phyloP scores from a whole-genome alignment of 768 basidiomycete genomes.

The Gymnopilus dilepis region DNA sequence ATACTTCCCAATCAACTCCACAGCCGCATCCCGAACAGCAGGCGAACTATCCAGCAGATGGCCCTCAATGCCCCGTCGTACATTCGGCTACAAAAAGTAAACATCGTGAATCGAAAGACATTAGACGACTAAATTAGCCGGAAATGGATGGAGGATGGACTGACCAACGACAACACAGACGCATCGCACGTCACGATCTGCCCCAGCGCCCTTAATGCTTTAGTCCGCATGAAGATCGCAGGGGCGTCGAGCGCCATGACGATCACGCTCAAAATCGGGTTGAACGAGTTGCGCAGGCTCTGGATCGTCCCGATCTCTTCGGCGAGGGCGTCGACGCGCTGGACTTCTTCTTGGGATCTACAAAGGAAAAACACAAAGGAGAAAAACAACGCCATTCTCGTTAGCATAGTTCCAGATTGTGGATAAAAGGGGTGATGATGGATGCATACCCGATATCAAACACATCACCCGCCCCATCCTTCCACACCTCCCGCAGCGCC shows the following conservation, averaged over 20 bases:
- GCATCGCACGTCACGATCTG: conserved; percentile 91
- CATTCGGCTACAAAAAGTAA: conserved; percentile 57
- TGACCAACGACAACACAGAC: conserved; percentile 74
- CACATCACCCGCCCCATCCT: conserved; percentile 67
- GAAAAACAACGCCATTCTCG: background rate
- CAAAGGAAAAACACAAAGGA: background rate
- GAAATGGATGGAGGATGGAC: conserved; percentile 29
- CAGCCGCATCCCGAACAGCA: conserved; percentile 94
- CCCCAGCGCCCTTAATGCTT: conserved; percentile 88
- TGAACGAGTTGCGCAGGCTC: conserved; percentile 78
- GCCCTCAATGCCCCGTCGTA: conserved; percentile 86
- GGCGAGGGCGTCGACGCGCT: conserved; percentile 69
- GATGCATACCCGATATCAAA: conserved; percentile 82
- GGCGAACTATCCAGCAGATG: conserved; percentile 92
- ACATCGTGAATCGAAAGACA: background rate
- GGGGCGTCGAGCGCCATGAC: conserved; percentile 82
- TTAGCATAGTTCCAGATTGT: too few relatives aligned
- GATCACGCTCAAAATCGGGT: conserved; percentile 81
- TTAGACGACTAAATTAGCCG: too few relatives aligned
- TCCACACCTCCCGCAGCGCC: conserved; percentile 78
- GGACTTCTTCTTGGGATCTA: conserved; percentile 75
- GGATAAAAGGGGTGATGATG: too few relatives aligned
- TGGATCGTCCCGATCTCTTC: conserved; percentile 82
- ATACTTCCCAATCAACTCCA: conserved; percentile 98
- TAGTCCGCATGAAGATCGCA: conserved; percentile 91